A percentile compares a stretch with the other conserved stretches of the same genome.
Evolutionary conservation across 1,284 basidiomycete genomes (phyloP).

Genomic region (Porphyrellus sp.): DNA sequence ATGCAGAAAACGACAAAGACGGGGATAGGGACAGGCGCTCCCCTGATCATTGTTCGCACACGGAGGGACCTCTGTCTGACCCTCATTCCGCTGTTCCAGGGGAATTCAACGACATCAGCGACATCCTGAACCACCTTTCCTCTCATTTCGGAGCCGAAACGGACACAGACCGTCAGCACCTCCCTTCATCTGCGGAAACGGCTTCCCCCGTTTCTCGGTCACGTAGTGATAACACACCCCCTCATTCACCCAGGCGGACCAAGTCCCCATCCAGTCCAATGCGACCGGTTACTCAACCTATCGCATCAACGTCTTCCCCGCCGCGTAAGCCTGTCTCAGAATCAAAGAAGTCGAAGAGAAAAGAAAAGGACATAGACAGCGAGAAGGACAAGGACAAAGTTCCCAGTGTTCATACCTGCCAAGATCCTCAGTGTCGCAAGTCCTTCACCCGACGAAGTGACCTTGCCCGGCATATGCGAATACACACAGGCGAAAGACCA

Average conservation of each 20-base stretch:
- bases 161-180: slow-evolving; percentile 39
- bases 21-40: slow-evolving; percentile 30
- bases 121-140: slow-evolving; percentile 68
- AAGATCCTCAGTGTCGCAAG: slow-evolving; percentile 68
- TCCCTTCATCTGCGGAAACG: slow-evolving; percentile 24
- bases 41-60: slow-evolving; percentile 30
- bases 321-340: slow-evolving; percentile 20
- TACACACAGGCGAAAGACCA: slow-evolving; percentile 87
- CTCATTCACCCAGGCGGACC: slow-evolving; percentile 21
- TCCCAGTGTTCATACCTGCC: slow-evolving; percentile 48
- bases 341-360: slow-evolving; percentile 42
- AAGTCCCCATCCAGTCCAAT: slow-evolving; percentile 33
- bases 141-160: slow-evolving; percentile 61
- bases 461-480: slow-evolving; percentile 75
- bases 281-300: slow-evolving; percentile 34
- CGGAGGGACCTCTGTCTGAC: slow-evolving; percentile 28
- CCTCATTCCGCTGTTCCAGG: slow-evolving; percentile 46
- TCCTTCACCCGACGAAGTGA: slow-evolving; percentile 75
- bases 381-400: slow-evolving; percentile 36
- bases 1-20: slow-evolving; percentile 41
- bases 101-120: slow-evolving; percentile 68
- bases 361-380: slow-evolving; percentile 32
- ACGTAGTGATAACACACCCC: slow-evolving; percentile 24
- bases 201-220: slow-evolving; percentile 36
- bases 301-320: slow-evolving; percentile 35